Conservation (phyloP, 306 rosid genomes). For the Luffa acutangula region DNA sequence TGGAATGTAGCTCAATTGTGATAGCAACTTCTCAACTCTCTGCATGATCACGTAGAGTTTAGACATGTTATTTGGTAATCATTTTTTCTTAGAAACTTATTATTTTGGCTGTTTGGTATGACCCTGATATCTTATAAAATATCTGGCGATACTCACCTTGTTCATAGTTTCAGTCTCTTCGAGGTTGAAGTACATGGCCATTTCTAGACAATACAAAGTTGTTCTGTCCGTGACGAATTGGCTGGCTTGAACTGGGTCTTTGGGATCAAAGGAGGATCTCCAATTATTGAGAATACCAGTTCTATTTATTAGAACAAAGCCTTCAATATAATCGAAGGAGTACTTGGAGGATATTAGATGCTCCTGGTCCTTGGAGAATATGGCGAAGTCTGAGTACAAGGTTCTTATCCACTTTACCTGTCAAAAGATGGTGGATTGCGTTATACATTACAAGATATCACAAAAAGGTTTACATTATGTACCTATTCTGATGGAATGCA, state of each 20-base stretch:
- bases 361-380: slow-evolving; percentile 73
- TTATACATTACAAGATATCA: slow-evolving; percentile 8
- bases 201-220: slow-evolving; percentile 77
- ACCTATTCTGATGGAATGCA: background rate
- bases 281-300: slow-evolving; percentile 65
- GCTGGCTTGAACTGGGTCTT: slow-evolving; percentile 51
- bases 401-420: slow-evolving; percentile 90
- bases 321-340: slow-evolving; percentile 80
- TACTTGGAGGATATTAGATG: slow-evolving; percentile 48
- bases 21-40: slow-evolving; percentile 46
- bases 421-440: slow-evolving; percentile 3
- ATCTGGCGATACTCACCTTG: slow-evolving; percentile 31
- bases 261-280: slow-evolving; percentile 78
- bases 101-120: background rate
- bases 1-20: slow-evolving; percentile 43
- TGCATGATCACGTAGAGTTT: slow-evolving; percentile 26
- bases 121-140: background rate
- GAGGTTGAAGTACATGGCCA: slow-evolving; percentile 69
- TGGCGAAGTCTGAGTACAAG: slow-evolving; percentile 70
- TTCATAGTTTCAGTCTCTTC: slow-evolving; percentile 34
- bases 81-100: background rate
- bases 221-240: slow-evolving; percentile 54
- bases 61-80: background rate
- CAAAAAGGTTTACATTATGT: background rate
- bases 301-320: slow-evolving; percentile 67